Percentiles rank a stretch among this genome's conserved stretches.
These are phyloP conservation scores for Euryodendron excelsum DNA, from an alignment of 148 eudicot genomes.

Conservation along the genomic window DNA sequence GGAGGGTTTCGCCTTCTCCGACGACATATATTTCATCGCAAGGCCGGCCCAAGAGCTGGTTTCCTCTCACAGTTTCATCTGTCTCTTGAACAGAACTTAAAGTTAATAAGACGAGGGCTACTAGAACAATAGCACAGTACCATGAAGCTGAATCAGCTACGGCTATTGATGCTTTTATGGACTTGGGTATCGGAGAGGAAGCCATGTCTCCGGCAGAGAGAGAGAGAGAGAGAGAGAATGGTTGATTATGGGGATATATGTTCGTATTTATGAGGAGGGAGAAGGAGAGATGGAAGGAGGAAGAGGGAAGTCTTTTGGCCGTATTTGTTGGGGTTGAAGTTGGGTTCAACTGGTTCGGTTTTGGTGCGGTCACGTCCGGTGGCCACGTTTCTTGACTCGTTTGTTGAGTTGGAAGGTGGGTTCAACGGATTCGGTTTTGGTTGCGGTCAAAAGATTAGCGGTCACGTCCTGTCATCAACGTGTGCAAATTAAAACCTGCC, in stretches of 20 bases:
- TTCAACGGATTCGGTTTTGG: too few relatives aligned
- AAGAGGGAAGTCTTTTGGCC: too few relatives aligned
- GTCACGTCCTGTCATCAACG: too few relatives aligned
- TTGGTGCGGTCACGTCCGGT: too few relatives aligned
- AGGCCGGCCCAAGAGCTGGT: neutral
- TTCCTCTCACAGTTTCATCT: conserved; percentile 3
- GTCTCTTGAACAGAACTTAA: conserved; percentile 16
- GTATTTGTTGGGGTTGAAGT: too few relatives aligned
- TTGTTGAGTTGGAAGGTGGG: too few relatives aligned
- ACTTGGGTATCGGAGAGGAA: neutral
- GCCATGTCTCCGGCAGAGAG: conserved; percentile 1
- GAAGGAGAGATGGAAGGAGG: neutral
- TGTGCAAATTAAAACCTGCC: too few relatives aligned
- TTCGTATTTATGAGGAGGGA: conserved; percentile 1
- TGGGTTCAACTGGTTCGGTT: too few relatives aligned
- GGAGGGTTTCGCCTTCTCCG: conserved; percentile 43
- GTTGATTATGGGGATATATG: too few relatives aligned
- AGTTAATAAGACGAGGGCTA: conserved; percentile 21
- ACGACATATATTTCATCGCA: conserved; percentile 51
- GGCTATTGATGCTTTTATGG: conserved; percentile 16
- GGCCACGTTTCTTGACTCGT: too few relatives aligned
- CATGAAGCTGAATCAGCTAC: conserved; percentile 47
- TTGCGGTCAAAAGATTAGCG: too few relatives aligned
- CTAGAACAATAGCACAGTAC: conserved; percentile 49
- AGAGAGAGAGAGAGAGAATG: conserved; percentile 3